Conservation (phyloP, 371 early-diverging fungal species). For the Syncephalastrum racemosum region DNA sequence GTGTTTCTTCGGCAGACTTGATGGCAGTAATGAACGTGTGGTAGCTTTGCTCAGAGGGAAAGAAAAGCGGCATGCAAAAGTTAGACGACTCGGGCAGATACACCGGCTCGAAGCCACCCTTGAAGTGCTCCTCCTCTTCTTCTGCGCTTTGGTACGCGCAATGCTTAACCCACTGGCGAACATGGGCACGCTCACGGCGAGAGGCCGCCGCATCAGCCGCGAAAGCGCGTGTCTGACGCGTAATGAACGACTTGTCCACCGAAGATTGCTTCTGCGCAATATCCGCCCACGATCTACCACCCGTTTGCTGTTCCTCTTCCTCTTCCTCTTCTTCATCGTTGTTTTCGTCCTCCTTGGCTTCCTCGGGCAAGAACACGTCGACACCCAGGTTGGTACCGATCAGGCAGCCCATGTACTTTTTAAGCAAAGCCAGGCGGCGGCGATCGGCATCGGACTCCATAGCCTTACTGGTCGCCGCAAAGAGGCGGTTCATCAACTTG, state of each 20-base stretch:
- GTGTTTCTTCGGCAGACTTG: constrained; percentile 44
- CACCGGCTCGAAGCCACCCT: constrained; percentile 18
- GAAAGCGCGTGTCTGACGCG: constrained; percentile 12
- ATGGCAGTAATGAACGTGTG: constrained; percentile 48
- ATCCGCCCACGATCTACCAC: constrained; percentile 28
- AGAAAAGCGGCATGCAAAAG: constrained; percentile 54
- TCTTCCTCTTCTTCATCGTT: constrained; percentile 20
- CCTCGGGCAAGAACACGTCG: constrained; percentile 12
- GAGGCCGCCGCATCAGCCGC: constrained; percentile 14
- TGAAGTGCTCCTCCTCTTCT: constrained; percentile 13
- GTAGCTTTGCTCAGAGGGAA: constrained; percentile 48
- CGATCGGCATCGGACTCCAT: constrained; percentile 46
- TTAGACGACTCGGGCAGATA: constrained; percentile 14
- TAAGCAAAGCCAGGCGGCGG: constrained; percentile 28
- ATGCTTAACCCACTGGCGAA: constrained; percentile 11
- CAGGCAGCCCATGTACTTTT: constrained; percentile 9
- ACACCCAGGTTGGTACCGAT: constrained; percentile 21
- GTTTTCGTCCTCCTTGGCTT: constrained; percentile 15
- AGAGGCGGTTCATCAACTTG: constrained; percentile 30
- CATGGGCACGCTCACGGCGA: constrained; percentile 15
- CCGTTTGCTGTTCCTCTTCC: constrained; percentile 6
- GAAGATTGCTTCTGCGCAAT: constrained; percentile 18
- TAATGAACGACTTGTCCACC: constrained; percentile 1
- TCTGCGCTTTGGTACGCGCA: constrained; percentile 5
- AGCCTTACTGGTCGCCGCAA: constrained; percentile 34